A percentile compares a stretch with the other conserved stretches of the same genome.
Conservation (phyloP, 2,329 filamentous ascomycete genomes). For the Botrytis byssoidea region DNA sequence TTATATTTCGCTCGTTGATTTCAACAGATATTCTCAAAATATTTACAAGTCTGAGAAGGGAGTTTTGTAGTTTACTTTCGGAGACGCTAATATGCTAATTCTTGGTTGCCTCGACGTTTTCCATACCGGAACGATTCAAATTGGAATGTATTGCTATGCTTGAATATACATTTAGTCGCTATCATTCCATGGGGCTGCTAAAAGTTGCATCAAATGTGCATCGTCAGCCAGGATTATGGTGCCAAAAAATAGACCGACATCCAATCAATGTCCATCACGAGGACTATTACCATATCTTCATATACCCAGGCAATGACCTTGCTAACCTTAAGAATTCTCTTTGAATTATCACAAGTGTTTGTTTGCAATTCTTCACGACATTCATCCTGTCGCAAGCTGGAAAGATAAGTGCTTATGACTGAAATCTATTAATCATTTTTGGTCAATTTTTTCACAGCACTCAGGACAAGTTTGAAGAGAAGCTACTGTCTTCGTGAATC, state of each 20-base stretch:
- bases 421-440: no score
- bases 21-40: neutral
- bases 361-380: neutral
- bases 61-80: neutral
- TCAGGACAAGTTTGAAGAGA: neutral
- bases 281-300: slow-evolving; percentile 17
- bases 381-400: neutral
- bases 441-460: neutral
- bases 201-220: slow-evolving; percentile 16
- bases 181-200: neutral
- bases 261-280: slow-evolving; percentile 32
- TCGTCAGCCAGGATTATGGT: slow-evolving; percentile 16
- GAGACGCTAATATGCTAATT: neutral
- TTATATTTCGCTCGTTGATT: neutral
- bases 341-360: neutral
- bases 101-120: neutral
- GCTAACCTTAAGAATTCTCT: slow-evolving; percentile 15
- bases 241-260: neutral
- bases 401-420: neutral
- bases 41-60: neutral
- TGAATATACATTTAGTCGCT: neutral
- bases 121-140: neutral
- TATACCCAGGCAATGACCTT: slow-evolving; percentile 16
- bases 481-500: neutral
- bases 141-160: neutral